Percentiles rank a stretch among this genome's conserved stretches.
Conservation (phyloP, 495 filamentous ascomycete genomes). For the Penicillium argentinense region DNA sequence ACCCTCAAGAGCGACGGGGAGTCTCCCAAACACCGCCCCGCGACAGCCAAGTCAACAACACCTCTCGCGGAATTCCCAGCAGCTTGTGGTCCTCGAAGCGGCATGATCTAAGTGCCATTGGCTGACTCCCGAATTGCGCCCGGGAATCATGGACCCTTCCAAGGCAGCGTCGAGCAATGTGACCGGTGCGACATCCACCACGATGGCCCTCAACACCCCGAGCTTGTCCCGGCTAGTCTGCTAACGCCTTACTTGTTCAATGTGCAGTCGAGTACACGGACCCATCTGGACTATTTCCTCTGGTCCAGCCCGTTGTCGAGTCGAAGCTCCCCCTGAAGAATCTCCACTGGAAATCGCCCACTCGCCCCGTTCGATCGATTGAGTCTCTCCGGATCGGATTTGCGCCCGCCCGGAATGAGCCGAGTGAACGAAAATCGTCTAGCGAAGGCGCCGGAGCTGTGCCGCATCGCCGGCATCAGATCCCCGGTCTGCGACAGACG, state of each 20-base stretch:
- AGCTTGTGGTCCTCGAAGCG: constrained; percentile 17
- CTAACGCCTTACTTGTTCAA: constrained; percentile 9
- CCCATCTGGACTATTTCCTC: constrained; percentile 79
- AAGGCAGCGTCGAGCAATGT: constrained; percentile 51
- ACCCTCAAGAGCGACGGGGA: constrained; percentile 7
- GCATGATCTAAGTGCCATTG: constrained; percentile 34
- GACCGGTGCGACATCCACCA: constrained; percentile 37
- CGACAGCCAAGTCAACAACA: constrained; percentile 3
- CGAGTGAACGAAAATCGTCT: constrained; percentile 34
- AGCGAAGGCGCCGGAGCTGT: constrained; percentile 35
- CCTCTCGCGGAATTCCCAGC: constrained; percentile 2
- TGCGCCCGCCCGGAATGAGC: constrained; percentile 51
- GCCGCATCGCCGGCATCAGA: constrained; percentile 83
- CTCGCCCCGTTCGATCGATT: constrained; percentile 87
- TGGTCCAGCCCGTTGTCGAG: constrained; percentile 73
- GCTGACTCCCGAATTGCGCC: constrained; percentile 27
- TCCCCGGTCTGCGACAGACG: constrained; percentile 88
- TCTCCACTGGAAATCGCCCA: constrained; percentile 94
- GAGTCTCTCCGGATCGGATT: constrained; percentile 88
- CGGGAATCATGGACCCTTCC: constrained; percentile 48
- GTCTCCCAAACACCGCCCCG: constrained; percentile 9
- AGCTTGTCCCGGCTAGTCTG: too few relatives aligned
- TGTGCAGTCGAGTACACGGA: constrained; percentile 72
- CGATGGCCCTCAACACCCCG: neutral
- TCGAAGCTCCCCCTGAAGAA: constrained; percentile 84